Base-by-base conservation (phyloP, 2,329 filamentous ascomycete species). In the Penicillium sp. region DNA sequence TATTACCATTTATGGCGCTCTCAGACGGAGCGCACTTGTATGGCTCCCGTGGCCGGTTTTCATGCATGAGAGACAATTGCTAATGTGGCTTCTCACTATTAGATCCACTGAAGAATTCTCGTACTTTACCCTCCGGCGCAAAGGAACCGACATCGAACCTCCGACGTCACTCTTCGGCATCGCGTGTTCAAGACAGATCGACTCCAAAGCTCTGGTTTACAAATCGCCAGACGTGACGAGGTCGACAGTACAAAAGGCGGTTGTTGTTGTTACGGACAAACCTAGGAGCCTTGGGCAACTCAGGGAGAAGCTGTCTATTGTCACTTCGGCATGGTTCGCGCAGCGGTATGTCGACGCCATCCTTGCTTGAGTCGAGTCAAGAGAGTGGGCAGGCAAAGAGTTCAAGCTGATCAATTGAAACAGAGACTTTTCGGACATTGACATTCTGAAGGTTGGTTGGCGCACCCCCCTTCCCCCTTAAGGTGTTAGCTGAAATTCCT, bases 241-340 rank as follows among this genome's bases (percentile, higher is more conserved):
- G 64, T 97, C 92, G 63, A 97, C 95, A 1, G 95, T 99, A 47
- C 95, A 99, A 76, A 99, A 99, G 82, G 95, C 94, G 15, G 93
- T 99, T 3, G 94, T 99, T 50, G 93, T 97, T 59, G 92, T 99
- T 69, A 93, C 92, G 58, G 92, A 97, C 77, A 92, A 88, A 66
- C 95, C 95, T 8, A 91, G 95, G 73, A 88, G 88, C 71, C 96
- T 99, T 77, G 93, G 93, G 60, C 91, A 95, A 81, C 82, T 99
- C 75, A 89, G 94, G 71, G 92, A 98, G 78, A 90, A 95, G 68
- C 81, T 99, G 66, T 91, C 91, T 53, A 89, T 97, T 35, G 93
- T 99, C 17, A 97, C 94, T 4, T 91, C 89, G 70, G 94, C 94
- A 26, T 99, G 95, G 95, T 99, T 99, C 79, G 91, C 90, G 64